Evolutionary conservation across 371 early-diverging fungal species (phyloP).

Genomic region (Parasitella parasitica): DNA sequence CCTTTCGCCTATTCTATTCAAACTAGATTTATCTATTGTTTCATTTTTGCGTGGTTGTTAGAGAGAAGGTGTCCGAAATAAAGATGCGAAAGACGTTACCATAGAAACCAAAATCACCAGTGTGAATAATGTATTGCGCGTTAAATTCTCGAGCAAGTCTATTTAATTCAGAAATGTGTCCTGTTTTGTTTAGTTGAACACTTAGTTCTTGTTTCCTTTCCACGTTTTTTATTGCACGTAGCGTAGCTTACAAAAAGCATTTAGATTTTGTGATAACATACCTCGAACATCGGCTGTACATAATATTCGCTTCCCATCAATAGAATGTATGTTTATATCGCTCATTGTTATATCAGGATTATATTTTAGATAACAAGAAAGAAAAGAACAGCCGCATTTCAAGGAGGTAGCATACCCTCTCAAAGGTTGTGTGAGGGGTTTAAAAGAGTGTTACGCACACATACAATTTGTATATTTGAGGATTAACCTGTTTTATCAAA

Average conservation of each 20-base stretch:
- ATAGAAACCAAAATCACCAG: slow-evolving; percentile 73
- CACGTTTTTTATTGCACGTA: background rate
- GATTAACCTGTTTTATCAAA: too few relatives aligned
- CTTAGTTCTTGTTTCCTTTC: background rate
- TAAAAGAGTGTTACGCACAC: background rate
- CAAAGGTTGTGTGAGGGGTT: too few relatives aligned
- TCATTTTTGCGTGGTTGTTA: background rate
- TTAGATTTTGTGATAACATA: slow-evolving; percentile 1
- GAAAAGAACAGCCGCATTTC: background rate
- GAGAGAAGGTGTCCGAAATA: background rate
- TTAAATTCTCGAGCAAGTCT: slow-evolving; percentile 58
- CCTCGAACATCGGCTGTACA: slow-evolving; percentile 41
- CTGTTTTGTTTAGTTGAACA: slow-evolving; percentile 20
- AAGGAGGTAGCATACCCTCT: background rate
- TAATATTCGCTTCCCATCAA: slow-evolving; percentile 33
- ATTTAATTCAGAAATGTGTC: slow-evolving; percentile 65
- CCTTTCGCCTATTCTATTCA: slow-evolving; percentile 63
- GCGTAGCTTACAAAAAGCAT: background rate
- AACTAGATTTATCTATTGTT: slow-evolving; percentile 52
- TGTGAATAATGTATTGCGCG: slow-evolving; percentile 63
- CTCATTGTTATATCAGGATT: background rate
- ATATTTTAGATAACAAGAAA: slow-evolving; percentile 4
- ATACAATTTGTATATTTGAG: background rate
- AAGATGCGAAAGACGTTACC: slow-evolving; percentile 30
- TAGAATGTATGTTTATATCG: slow-evolving; percentile 11